Conservation (phyloP, 345 rosid genomes). For the Psidium friedrichsthalianum region DNA sequence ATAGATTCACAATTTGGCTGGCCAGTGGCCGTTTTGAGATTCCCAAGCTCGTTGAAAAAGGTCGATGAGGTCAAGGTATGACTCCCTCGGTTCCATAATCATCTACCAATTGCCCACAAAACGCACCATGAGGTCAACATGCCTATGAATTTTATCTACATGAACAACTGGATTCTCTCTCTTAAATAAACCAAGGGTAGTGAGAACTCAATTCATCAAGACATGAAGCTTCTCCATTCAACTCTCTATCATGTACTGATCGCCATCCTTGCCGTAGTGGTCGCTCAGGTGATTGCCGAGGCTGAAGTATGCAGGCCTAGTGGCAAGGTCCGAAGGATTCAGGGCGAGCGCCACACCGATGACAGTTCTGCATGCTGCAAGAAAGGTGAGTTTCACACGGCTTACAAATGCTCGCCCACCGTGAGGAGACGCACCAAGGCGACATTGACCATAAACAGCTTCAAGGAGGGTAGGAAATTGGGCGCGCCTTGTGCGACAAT, state of each 20-base stretch:
- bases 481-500: background rate
- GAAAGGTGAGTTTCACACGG: background rate
- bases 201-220: background rate
- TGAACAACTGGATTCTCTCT: background rate
- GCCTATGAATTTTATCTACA: background rate
- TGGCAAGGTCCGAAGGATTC: background rate
- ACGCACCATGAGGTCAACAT: background rate
- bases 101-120: background rate
- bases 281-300: background rate
- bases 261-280: background rate
- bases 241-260: background rate
- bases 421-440: background rate
- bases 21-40: background rate
- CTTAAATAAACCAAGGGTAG: background rate
- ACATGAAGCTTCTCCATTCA: background rate
- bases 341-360: background rate
- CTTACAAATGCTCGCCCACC: background rate
- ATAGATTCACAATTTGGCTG: background rate
- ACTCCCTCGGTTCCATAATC: background rate
- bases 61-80: background rate
- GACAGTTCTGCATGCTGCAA: background rate
- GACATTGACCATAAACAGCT: background rate
- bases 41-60: background rate
- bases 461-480: background rate
- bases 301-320: background rate